A percentile compares a stretch with the other conserved stretches of the same genome.
These are phyloP conservation scores for Colletotrichum spaethianum DNA, from an alignment of 2,329 filamentous ascomycete species.

Conservation along the genomic window DNA sequence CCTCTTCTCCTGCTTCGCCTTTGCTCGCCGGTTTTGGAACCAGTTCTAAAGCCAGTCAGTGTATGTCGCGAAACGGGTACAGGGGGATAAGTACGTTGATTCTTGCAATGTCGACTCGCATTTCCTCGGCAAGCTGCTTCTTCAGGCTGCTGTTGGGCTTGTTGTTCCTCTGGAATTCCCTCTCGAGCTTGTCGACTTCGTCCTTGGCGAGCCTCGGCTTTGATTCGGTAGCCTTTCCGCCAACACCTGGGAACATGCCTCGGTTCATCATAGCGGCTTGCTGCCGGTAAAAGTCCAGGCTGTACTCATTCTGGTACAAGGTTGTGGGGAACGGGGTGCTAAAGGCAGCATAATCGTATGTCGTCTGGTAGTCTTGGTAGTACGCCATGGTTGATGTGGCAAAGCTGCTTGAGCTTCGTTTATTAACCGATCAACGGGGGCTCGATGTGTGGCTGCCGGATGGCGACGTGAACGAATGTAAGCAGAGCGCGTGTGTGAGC, in stretches of 20 bases:
- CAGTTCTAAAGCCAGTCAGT: slow-evolving; percentile 69
- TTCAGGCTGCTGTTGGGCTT: slow-evolving; percentile 76
- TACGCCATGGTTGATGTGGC: slow-evolving; percentile 29
- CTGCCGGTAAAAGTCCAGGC: slow-evolving; percentile 10
- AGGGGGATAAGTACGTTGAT: slow-evolving; percentile 66
- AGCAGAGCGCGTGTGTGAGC: slow-evolving; percentile 4
- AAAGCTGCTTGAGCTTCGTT: not conserved
- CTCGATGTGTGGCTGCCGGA: not conserved
- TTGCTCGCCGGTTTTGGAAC: slow-evolving; percentile 77
- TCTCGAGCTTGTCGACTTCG: slow-evolving; percentile 71
- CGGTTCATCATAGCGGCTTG: slow-evolving; percentile 42
- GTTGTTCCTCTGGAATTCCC: slow-evolving; percentile 74
- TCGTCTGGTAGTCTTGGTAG: slow-evolving; percentile 34
- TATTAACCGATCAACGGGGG: not conserved
- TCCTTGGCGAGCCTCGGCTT: slow-evolving; percentile 71
- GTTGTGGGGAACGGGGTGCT: slow-evolving; percentile 20
- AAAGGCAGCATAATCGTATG: slow-evolving; percentile 34
- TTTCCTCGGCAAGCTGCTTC: slow-evolving; percentile 71
- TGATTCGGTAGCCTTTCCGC: slow-evolving; percentile 58
- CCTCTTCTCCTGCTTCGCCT: slow-evolving; percentile 76
- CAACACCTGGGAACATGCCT: slow-evolving; percentile 20
- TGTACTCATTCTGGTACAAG: slow-evolving; percentile 34
- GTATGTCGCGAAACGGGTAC: not conserved
- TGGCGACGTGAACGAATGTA: slow-evolving; percentile 16
- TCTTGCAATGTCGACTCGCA: slow-evolving; percentile 74